phyloP scores from a whole-genome alignment of 805 yeast genomes.

The Sugiyamaella marilandica region DNA sequence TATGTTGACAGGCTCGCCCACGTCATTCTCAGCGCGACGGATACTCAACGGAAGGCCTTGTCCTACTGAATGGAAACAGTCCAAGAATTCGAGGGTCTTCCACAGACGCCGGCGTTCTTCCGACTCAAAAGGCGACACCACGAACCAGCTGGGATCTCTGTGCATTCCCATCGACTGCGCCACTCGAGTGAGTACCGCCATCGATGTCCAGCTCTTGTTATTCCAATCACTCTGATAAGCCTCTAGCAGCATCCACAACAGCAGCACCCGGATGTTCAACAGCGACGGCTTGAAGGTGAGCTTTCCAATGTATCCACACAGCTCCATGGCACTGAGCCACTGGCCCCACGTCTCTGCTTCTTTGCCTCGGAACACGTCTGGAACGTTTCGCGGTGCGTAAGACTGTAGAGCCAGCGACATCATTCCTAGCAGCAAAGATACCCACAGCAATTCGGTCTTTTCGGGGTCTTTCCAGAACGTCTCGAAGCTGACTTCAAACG shows the following conservation, averaged over 20 bases:
- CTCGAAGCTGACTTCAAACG: conserved; percentile 26
- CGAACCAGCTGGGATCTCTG: conserved; percentile 33
- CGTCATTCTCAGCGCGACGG: conserved; percentile 27
- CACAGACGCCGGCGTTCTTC: conserved; percentile 30
- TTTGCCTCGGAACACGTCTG: conserved; percentile 19
- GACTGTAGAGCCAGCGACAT: conserved; percentile 28
- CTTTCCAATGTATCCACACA: conserved; percentile 28
- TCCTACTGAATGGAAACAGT: conserved; percentile 23
- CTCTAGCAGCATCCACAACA: conserved; percentile 30
- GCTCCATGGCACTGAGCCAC: conserved; percentile 30
- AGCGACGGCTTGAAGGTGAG: conserved; percentile 30
- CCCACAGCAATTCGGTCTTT: conserved; percentile 28
- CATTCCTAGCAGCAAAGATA: conserved; percentile 28
- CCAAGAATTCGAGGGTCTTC: conserved; percentile 25
- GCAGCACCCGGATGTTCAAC: conserved; percentile 25
- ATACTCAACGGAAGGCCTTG: conserved; percentile 32
- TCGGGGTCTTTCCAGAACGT: conserved; percentile 30
- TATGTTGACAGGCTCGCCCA: conserved; percentile 24
- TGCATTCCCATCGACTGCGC: conserved; percentile 35
- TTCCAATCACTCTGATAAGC: conserved; percentile 22
- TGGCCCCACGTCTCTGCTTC: conserved; percentile 21
- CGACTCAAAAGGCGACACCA: conserved; percentile 28
- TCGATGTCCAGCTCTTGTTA: conserved; percentile 27
- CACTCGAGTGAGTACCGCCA: conserved; percentile 28
- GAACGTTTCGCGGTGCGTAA: conserved; percentile 21